Evolutionary conservation across 495 filamentous ascomycete genomes (phyloP).

Genomic region (Trichoderma asperelloides): DNA sequence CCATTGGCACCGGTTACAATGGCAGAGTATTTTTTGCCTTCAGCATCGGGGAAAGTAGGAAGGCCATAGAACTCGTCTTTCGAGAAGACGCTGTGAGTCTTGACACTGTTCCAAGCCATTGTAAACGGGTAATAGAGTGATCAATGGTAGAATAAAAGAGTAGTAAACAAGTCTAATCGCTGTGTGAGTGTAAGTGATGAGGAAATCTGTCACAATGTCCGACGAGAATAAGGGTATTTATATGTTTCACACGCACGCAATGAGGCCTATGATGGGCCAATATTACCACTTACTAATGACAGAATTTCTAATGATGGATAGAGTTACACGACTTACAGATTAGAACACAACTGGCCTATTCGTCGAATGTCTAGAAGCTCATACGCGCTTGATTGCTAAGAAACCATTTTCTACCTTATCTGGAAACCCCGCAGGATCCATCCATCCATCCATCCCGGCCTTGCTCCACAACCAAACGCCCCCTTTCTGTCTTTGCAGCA

Average conservation of each 20-base stretch:
- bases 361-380: not conserved
- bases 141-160: not conserved
- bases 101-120: constrained; percentile 14
- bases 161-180: too few relatives aligned
- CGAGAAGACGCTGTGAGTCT: constrained; percentile 23
- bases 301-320: not conserved
- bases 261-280: not conserved
- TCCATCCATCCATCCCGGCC: not conserved
- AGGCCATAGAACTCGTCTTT: constrained; percentile 28
- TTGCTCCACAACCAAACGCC: too few relatives aligned
- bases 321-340: not conserved
- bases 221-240: not conserved
- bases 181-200: too few relatives aligned
- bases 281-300: not conserved
- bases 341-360: not conserved
- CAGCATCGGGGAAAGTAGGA: constrained; percentile 28
- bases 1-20: constrained; percentile 44
- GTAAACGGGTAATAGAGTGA: not conserved
- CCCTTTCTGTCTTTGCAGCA: too few relatives aligned
- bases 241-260: not conserved
- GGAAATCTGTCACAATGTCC: too few relatives aligned
- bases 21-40: constrained; percentile 30
- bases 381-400: not conserved
- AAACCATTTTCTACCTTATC: not conserved
- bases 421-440: not conserved